phyloP scores from a whole-genome alignment of 768 basidiomycete species.

The Auricularia auricula-judae region DNA sequence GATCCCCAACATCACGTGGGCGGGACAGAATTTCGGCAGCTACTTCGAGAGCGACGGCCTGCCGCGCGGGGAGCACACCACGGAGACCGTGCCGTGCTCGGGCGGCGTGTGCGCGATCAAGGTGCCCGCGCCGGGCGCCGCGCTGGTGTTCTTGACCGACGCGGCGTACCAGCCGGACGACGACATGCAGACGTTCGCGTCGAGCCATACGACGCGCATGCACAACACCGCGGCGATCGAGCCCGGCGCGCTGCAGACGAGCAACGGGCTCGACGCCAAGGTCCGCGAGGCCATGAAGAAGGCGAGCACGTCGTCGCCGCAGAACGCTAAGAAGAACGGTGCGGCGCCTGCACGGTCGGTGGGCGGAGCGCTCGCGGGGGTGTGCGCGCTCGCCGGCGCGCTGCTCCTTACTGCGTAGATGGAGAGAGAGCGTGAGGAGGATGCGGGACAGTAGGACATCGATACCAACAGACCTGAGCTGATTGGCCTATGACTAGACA shows the following conservation, averaged over 20 bases:
- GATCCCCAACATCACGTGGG: constrained; percentile 59
- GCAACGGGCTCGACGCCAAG: background rate
- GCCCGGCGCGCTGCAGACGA: background rate
- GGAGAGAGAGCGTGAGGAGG: no score
- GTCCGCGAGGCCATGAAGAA: background rate
- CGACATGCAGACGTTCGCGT: background rate
- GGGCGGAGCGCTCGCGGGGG: background rate
- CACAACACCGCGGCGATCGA: background rate
- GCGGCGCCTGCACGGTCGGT: background rate
- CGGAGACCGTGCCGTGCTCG: constrained; percentile 48
- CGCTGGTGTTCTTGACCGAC: constrained; percentile 55
- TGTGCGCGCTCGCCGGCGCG: background rate
- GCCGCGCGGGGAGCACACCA: constrained; percentile 39
- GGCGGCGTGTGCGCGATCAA: constrained; percentile 45
- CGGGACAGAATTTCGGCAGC: constrained; percentile 47
- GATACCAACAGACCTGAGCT: no score
- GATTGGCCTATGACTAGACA: no score
- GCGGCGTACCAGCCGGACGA: background rate
- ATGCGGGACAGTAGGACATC: no score
- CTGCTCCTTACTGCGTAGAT: background rate
- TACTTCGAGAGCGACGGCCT: constrained; percentile 59
- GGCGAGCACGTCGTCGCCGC: background rate
- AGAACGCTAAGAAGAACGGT: background rate
- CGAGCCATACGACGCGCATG: background rate
- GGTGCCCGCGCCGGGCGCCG: constrained; percentile 62